A percentile compares a stretch with the other conserved stretches of the same genome.
These are phyloP conservation scores for Aspergillus ochraceoroseus DNA, from an alignment of 2,329 filamentous ascomycete genomes.

Conservation along the genomic window DNA sequence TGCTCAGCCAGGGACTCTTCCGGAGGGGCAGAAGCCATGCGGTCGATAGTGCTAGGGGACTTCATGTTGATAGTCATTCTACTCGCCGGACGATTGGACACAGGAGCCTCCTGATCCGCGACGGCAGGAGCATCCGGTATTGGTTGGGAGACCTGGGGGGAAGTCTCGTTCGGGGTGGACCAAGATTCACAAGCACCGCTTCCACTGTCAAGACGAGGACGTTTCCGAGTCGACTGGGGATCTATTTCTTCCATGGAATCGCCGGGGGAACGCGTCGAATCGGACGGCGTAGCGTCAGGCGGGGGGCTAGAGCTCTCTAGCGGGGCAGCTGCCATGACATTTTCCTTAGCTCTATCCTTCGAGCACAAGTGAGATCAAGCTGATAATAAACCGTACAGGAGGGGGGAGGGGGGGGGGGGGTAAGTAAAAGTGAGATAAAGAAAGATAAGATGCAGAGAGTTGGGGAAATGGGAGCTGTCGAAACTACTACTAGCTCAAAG, in stretches of 20 bases:
- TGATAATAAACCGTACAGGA: neutral
- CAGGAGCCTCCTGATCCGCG: constrained; percentile 27
- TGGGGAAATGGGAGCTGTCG: neutral
- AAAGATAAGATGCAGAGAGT: constrained; percentile 1
- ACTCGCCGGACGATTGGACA: constrained; percentile 37
- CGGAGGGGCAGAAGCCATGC: constrained; percentile 16
- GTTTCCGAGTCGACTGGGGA: constrained; percentile 42
- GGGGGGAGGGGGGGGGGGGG: neutral
- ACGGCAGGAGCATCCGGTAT: constrained; percentile 29
- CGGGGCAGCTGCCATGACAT: constrained; percentile 46
- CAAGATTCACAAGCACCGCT: constrained; percentile 34
- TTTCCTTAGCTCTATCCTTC: constrained; percentile 26
- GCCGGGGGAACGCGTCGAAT: constrained; percentile 29
- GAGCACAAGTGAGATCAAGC: constrained; percentile 4
- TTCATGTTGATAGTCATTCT: constrained; percentile 49
- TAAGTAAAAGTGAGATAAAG: neutral
- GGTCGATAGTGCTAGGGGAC: constrained; percentile 28
- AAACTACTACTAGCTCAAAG: constrained; percentile 1
- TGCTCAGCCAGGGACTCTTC: constrained; percentile 17
- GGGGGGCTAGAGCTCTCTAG: constrained; percentile 44
- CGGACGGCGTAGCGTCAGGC: constrained; percentile 33
- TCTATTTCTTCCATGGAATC: constrained; percentile 42
- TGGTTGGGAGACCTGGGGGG: constrained; percentile 18
- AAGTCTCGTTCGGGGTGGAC: constrained; percentile 28
- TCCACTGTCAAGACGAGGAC: constrained; percentile 47